Percentiles rank a stretch among this genome's conserved stretches.
Evolutionary conservation across 2,329 filamentous ascomycete genomes (phyloP).

Genomic region (Fusarium ramigenum): DNA sequence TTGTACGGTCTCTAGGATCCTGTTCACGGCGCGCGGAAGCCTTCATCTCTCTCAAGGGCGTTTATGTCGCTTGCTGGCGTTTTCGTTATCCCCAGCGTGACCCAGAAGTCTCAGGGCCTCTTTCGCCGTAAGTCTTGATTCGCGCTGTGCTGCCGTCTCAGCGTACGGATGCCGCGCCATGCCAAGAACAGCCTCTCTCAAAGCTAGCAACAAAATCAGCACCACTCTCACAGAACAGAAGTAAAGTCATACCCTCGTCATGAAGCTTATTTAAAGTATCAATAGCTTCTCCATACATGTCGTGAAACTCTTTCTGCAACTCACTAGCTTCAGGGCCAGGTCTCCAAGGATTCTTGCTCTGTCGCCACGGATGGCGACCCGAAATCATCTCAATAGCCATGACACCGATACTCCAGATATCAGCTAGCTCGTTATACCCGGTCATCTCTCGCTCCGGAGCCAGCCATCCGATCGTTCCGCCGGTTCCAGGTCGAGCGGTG

Average conservation of each 20-base stretch:
- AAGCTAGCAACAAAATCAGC: background rate
- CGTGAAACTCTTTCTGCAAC: background rate
- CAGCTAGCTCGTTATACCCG: rapidly evolving
- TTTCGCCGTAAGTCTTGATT: background rate
- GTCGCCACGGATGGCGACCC: background rate
- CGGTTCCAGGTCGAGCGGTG: background rate
- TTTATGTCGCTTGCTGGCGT: background rate
- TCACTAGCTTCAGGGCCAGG: rapidly evolving
- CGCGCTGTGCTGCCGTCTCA: rapidly evolving
- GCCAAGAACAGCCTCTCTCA: rapidly evolving
- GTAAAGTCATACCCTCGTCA: rapidly evolving
- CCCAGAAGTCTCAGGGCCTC: background rate
- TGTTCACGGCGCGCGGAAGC: background rate
- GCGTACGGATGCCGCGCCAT: background rate
- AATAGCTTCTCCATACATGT: background rate
- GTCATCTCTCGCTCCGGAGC: background rate
- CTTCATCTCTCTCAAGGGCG: background rate
- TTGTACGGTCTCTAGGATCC: no score
- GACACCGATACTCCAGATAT: background rate
- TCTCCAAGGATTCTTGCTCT: background rate
- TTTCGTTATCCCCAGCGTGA: rapidly evolving
- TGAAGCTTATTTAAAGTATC: rapidly evolving
- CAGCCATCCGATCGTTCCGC: background rate
- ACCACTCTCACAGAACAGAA: rapidly evolving
- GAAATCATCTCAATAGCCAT: background rate